Evolutionary conservation across 1,139 yeast species (phyloP), one percentile per base, ranked within the genome.

Genomic region (Kodamaea sp.): DNA sequence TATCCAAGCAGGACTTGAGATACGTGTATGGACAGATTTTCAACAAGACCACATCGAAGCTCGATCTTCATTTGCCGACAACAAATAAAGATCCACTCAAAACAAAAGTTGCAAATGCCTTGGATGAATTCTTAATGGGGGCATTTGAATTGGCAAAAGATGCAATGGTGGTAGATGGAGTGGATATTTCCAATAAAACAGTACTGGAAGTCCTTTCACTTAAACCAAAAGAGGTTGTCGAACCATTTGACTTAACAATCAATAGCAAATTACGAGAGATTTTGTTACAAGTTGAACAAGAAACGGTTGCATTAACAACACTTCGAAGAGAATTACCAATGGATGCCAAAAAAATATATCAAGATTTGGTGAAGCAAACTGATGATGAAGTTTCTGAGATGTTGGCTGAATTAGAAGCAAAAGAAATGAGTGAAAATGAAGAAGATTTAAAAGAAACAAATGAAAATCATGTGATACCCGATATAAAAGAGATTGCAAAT

Each of bases 211-310:
- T 67, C 9, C 46, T 71, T n/a, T 52, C 65, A 20, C 46, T 66
- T 31, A 54, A 58, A 32, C 63, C 70, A 1, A 54, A 52, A 35
- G 73, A 69, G 41, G 48, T 45, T 22, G 70, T 76, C 10, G 88
- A 80, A 52, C 84, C 86, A 0, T 81, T 81, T 56, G 86, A 83
- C 53, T 60, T 74, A 32, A 76, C 71, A 8, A 55, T 81, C 42
- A 80, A 81, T 52, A 75, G 74, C 41, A 56, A 66, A 39, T 70
- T 83, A 27, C 62, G 87, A 35, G 66, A 68, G 35, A 53, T 76
- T 29, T 70, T 81, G 44, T 69, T 69, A 37, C 68, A 70, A 34
- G 79, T 82, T 42, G 89, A 83, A 46, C 71, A 68, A 34, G 78
- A 76, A 45, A 76, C 84, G 0, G 70, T 75, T 2, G 70, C 65